phyloP scores from a whole-genome alignment of 148 eudicot genomes.

The Rhododendron ovatum region DNA sequence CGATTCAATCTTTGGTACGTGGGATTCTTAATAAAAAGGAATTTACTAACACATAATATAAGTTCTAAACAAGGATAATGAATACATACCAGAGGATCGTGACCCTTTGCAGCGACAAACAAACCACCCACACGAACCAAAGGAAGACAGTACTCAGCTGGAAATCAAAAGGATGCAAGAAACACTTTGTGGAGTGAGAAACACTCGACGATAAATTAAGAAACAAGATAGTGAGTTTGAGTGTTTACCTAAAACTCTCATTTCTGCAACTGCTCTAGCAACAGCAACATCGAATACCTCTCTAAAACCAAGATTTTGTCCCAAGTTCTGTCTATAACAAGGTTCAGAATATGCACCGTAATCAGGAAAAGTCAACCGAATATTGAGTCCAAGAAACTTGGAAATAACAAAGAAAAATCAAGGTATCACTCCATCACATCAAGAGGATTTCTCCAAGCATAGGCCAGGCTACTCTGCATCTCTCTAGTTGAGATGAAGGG shows the following conservation, averaged over 20 bases:
- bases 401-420: not conserved
- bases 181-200: conserved; percentile 8
- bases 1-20: not conserved
- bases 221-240: not conserved
- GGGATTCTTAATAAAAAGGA: not conserved
- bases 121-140: conserved; percentile 88
- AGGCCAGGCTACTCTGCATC: not conserved
- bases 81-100: conserved; percentile 66
- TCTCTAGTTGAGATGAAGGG: not conserved
- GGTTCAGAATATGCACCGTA: conserved; percentile 18
- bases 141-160: conserved; percentile 95
- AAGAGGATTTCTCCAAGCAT: not conserved
- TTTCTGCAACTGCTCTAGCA: conserved; percentile 95
- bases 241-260: conserved; percentile 68
- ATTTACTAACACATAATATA: not conserved
- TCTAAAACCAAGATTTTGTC: conserved; percentile 59
- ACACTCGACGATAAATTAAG: not conserved
- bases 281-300: conserved; percentile 82
- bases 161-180: conserved; percentile 19
- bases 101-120: conserved; percentile 97
- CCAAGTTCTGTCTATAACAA: conserved; percentile 62
- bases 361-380: not conserved
- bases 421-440: not conserved
- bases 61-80: not conserved
- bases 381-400: not conserved